Percentiles rank a stretch among this genome's conserved stretches.
phyloP scores from a whole-genome alignment of 1,284 basidiomycete species.

The Xerocomus amazonicus region DNA sequence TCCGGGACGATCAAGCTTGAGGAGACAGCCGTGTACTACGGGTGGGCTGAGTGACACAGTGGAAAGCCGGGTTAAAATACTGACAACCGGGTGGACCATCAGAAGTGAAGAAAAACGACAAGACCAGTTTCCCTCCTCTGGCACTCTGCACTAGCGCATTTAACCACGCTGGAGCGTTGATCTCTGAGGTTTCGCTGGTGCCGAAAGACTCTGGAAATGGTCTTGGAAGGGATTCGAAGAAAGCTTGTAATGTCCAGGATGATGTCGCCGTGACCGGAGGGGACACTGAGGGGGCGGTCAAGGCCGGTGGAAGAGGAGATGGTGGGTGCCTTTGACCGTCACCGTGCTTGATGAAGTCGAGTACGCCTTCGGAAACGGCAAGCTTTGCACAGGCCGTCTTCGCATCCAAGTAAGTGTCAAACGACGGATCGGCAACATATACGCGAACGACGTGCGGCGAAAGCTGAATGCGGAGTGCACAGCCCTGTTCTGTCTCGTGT shows the following conservation, averaged over 20 bases:
- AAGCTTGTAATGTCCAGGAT: constrained; percentile 45
- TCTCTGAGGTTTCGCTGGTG: constrained; percentile 41
- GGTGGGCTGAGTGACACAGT: constrained; percentile 5
- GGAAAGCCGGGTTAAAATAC: constrained; percentile 19
- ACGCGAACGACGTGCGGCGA: constrained; percentile 44
- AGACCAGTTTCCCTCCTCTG: constrained; percentile 43
- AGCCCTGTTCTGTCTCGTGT: constrained; percentile 45
- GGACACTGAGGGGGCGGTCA: background rate
- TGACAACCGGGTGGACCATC: constrained; percentile 41
- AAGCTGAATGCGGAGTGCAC: constrained; percentile 51
- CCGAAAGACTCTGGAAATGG: constrained; percentile 53
- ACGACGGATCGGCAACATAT: constrained; percentile 47
- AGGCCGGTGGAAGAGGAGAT: constrained; percentile 5
- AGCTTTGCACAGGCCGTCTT: constrained; percentile 47
- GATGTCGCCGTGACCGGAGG: constrained; percentile 5
- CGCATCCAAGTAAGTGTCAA: constrained; percentile 42
- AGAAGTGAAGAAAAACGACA: constrained; percentile 45
- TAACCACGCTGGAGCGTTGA: constrained; percentile 53
- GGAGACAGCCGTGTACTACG: constrained; percentile 57
- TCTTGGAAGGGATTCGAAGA: constrained; percentile 55
- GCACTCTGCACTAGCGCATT: constrained; percentile 51
- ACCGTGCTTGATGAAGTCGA: constrained; percentile 55
- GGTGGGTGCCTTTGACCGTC: constrained; percentile 42
- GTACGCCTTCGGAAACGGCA: constrained; percentile 48
- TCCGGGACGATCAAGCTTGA: constrained; percentile 51